phyloP scores from a whole-genome alignment of 257 asterid species.

The Solanum virginianum region DNA sequence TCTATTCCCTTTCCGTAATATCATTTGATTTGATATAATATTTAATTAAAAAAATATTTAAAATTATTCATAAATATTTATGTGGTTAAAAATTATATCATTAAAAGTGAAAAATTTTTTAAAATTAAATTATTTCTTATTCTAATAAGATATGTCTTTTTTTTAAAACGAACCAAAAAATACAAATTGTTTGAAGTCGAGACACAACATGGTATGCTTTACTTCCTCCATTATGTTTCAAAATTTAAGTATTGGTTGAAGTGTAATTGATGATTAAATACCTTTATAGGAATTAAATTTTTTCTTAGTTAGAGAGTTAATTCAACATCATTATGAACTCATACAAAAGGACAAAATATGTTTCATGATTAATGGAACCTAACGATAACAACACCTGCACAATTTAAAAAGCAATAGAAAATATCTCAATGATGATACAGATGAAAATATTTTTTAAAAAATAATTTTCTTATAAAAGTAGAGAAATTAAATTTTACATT shows the following conservation, averaged over 20 bases:
- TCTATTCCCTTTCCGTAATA: neutral
- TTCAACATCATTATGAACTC: neutral
- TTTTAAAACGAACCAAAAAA: fast-evolving
- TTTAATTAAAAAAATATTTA: no score
- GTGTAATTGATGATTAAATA: neutral
- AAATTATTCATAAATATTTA: no score
- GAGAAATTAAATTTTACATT: no score
- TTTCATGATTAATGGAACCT: neutral
- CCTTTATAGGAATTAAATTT: neutral
- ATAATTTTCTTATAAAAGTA: no score
- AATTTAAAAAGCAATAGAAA: neutral
- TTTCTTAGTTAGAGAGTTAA: neutral
- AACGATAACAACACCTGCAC: neutral
- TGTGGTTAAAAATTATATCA: no score
- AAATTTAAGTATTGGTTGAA: neutral
- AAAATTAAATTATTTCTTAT: no score
- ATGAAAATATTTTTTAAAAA: neutral
- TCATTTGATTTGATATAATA: no score
- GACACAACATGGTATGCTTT: no score
- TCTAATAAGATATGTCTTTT: no score
- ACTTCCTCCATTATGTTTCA: neutral
- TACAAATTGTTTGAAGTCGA: no score
- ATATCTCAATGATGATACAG: neutral
- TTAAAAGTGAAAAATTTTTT: no score
- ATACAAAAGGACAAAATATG: neutral